phyloP scores from a whole-genome alignment of 208 protist genomes.

The Trypanosoma vivax region DNA sequence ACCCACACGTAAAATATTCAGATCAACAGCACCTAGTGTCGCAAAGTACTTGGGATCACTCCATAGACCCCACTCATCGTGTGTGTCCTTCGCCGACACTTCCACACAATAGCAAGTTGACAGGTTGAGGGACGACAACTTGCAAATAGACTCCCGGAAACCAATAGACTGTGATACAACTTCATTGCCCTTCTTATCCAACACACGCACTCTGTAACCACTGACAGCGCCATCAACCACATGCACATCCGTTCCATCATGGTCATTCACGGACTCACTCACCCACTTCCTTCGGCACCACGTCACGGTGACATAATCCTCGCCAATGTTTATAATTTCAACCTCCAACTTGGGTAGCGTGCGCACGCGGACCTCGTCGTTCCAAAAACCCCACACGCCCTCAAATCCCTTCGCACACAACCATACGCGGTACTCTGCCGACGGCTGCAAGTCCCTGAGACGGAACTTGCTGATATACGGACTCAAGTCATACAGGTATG shows the following conservation, averaged over 20 bases:
- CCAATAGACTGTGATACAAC: conserved; percentile 46
- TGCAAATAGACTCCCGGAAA: conserved; percentile 58
- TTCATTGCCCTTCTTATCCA: conserved; percentile 44
- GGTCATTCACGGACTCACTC: conserved; percentile 22
- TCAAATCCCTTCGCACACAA: conserved; percentile 78
- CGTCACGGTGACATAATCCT: conserved; percentile 85
- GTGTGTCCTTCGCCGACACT: conserved; percentile 87
- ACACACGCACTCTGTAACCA: conserved; percentile 82
- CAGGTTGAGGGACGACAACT: conserved; percentile 53
- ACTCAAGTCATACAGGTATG: conserved; percentile 74
- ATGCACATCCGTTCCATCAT: conserved; percentile 39
- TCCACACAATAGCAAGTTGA: conserved; percentile 76
- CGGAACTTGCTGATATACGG: conserved; percentile 76
- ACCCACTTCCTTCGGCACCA: conserved; percentile 77
- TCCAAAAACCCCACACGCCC: conserved; percentile 89
- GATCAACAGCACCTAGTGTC: conserved; percentile 68
- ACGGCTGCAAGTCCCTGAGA: conserved; percentile 71
- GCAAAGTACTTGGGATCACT: conserved; percentile 69
- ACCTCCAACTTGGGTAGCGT: conserved; percentile 86
- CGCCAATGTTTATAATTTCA: conserved; percentile 66
- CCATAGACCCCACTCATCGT: conserved; percentile 90
- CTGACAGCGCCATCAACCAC: conserved; percentile 82
- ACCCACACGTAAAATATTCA: conserved; percentile 48
- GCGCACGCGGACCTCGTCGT: conserved; percentile 81
- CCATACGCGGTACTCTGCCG: conserved; percentile 88